phyloP scores from a whole-genome alignment of 805 yeast genomes.

The Kodamaea nitidulidarum region DNA sequence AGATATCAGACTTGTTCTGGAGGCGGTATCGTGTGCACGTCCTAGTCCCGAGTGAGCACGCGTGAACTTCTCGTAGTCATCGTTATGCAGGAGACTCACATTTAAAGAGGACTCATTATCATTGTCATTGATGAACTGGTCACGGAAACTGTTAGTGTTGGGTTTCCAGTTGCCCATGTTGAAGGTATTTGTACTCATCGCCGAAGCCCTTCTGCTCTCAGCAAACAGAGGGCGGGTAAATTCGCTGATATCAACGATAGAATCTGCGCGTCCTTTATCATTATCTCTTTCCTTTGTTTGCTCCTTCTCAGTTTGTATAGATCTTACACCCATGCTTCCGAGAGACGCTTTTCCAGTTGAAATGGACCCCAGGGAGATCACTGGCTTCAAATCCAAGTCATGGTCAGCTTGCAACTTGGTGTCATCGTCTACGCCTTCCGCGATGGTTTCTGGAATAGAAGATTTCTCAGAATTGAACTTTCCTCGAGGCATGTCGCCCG shows the following conservation, averaged over 20 bases:
- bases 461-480: no score
- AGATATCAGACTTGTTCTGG: constrained; percentile 26
- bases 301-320: background rate
- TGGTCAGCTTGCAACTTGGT: background rate
- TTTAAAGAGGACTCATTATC: constrained; percentile 35
- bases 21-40: constrained; percentile 13
- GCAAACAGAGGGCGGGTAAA: constrained; percentile 1
- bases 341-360: constrained; percentile 18
- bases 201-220: constrained; percentile 26
- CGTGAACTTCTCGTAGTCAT: constrained; percentile 32
- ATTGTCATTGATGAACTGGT: constrained; percentile 43
- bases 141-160: constrained; percentile 47
- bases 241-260: background rate
- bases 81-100: constrained; percentile 20
- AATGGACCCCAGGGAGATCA: constrained; percentile 14
- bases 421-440: no score
- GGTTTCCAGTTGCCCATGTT: constrained; percentile 59
- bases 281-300: no score
- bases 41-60: constrained; percentile 21
- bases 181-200: constrained; percentile 30
- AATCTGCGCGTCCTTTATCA: no score
- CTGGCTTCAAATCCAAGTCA: constrained; percentile 11
- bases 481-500: no score
- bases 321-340: constrained; percentile 7
- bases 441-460: no score